Evolutionary conservation across 768 basidiomycete genomes (phyloP).

Genomic region (Daedalea quercina): DNA sequence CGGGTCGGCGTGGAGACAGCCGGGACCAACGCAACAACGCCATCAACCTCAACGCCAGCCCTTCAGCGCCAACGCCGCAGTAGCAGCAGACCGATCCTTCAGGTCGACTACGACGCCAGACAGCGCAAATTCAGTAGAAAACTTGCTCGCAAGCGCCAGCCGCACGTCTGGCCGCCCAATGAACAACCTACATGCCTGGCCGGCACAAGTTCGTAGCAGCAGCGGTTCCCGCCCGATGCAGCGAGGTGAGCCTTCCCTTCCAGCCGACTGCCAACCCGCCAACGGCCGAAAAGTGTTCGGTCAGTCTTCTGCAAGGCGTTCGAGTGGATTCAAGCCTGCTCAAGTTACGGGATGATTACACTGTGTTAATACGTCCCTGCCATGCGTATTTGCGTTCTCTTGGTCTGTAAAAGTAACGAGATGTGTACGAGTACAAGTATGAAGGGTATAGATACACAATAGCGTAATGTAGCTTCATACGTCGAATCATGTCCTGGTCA

Average conservation of each 20-base stretch:
- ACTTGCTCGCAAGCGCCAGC: conserved; percentile 35
- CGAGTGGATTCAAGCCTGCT: conserved; percentile 38
- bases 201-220: conserved; percentile 4
- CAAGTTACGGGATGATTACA: neutral
- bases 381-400: conserved; percentile 18
- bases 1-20: conserved; percentile 24
- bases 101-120: conserved; percentile 32
- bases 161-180: conserved; percentile 15
- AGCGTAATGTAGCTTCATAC: neutral
- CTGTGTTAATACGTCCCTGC: neutral
- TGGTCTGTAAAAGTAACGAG: neutral
- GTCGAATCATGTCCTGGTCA: neutral
- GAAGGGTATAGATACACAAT: conserved; percentile 7
- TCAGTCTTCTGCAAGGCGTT: conserved; percentile 29
- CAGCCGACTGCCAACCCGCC: neutral
- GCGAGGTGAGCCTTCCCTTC: conserved; percentile 3
- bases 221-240: neutral
- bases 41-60: conserved; percentile 39
- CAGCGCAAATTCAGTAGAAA: conserved; percentile 70
- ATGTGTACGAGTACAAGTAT: conserved; percentile 1
- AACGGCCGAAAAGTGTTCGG: conserved; percentile 34
- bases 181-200: conserved; percentile 2
- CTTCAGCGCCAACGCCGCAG: conserved; percentile 9
- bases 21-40: conserved; percentile 25
- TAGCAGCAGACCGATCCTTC: conserved; percentile 16